These are phyloP conservation scores for Nakazawaea anatomiae DNA, from an alignment of 805 yeast genomes.

Conservation along the genomic window DNA sequence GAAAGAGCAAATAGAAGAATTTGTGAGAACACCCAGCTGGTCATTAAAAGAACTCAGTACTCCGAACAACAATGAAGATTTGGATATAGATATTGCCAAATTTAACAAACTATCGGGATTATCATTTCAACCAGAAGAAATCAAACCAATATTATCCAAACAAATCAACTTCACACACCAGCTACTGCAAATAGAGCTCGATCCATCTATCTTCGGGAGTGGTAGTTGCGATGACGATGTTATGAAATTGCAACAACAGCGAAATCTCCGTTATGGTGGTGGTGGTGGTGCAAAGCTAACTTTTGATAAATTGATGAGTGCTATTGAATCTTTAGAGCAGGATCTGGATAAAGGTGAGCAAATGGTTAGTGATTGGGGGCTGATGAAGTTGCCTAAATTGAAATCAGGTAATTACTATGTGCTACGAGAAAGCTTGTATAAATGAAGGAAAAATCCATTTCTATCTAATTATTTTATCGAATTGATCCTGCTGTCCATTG, in stretches of 20 bases:
- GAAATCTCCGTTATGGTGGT: constrained; percentile 12
- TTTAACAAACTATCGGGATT: constrained; percentile 39
- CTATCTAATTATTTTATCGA: constrained; percentile 13
- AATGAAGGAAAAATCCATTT: constrained; percentile 10
- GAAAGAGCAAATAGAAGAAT: constrained; percentile 13
- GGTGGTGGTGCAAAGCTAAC: constrained; percentile 18
- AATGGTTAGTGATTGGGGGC: constrained; percentile 31
- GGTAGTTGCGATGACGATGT: constrained; percentile 8
- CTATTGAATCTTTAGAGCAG: constrained; percentile 19
- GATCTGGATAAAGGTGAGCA: constrained; percentile 33
- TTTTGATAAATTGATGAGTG: constrained; percentile 24
- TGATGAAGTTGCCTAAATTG: constrained; percentile 27
- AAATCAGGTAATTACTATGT: constrained; percentile 34
- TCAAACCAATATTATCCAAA: constrained; percentile 32
- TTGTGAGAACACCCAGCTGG: constrained; percentile 21
- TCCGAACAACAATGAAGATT: constrained; percentile 2
- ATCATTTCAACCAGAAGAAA: constrained; percentile 21
- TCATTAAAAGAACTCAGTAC: constrained; percentile 18
- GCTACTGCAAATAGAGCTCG: constrained; percentile 29
- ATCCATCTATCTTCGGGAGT: neutral
- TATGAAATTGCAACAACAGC: constrained; percentile 21
- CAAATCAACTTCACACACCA: constrained; percentile 47
- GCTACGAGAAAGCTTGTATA: constrained; percentile 40
- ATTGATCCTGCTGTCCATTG: constrained; percentile 71
- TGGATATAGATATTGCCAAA: constrained; percentile 11